Conservation (phyloP, 371 early-diverging fungal species). For the Catenaria anguillulae region DNA sequence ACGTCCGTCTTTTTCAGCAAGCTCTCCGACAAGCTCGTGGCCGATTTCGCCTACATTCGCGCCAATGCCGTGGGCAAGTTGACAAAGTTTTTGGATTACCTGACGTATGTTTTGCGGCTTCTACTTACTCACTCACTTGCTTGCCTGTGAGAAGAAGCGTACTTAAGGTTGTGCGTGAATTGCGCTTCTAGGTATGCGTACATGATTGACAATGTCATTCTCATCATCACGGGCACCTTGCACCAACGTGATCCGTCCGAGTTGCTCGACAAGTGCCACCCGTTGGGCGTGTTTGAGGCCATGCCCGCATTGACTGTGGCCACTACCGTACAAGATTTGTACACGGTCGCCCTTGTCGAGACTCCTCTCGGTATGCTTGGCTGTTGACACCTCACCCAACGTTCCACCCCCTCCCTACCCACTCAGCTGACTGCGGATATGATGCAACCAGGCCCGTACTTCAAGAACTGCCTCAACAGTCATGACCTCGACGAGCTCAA, state of each 20-base stretch:
- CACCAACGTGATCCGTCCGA: slow-evolving; percentile 96
- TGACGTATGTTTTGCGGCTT: slow-evolving; percentile 77
- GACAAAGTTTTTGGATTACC: slow-evolving; percentile 82
- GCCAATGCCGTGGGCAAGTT: slow-evolving; percentile 68
- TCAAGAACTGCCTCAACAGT: slow-evolving; percentile 87
- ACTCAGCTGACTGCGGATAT: not conserved
- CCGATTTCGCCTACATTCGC: slow-evolving; percentile 83
- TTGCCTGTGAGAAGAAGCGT: too few species aligned
- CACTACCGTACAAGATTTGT: slow-evolving; percentile 37
- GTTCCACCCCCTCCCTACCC: not conserved
- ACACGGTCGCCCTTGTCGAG: slow-evolving; percentile 89
- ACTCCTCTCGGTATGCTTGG: slow-evolving; percentile 76
- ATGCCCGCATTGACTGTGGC: not conserved
- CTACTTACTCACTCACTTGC: too few species aligned
- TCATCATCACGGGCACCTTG: slow-evolving; percentile 92
- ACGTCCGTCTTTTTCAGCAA: slow-evolving; percentile 81
- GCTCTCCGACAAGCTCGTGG: slow-evolving; percentile 73
- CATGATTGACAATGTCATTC: slow-evolving; percentile 98
- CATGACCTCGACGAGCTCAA: slow-evolving; percentile 96
- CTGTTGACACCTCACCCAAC: too few species aligned
- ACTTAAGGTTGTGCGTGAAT: too few species aligned
- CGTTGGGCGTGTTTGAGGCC: slow-evolving; percentile 67
- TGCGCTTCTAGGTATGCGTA: slow-evolving; percentile 45
- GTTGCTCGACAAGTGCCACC: slow-evolving; percentile 87
- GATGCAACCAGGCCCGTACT: slow-evolving; percentile 67